Evolutionary conservation across 2,329 filamentous ascomycete species (phyloP), one percentile per base, ranked within the genome.

Genomic region (Cytospora piceicola): DNA sequence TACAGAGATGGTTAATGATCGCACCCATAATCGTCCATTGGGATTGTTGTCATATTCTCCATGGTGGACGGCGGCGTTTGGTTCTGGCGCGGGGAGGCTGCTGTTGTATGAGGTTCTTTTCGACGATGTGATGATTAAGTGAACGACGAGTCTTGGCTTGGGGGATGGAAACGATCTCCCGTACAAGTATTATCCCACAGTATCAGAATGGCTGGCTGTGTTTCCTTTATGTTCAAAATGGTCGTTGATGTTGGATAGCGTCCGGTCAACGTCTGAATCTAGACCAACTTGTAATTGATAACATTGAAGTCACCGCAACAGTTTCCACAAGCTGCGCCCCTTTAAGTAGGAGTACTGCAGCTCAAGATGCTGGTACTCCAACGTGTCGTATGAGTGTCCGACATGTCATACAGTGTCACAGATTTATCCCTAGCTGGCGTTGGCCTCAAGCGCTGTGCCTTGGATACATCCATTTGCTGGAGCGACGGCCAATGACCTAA

Each of bases 41-140:
- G 27, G 4, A 32, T 49, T 34, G 6, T 53, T 27, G 42, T 24
- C 42, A 34, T 49, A 49, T 24, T 42, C 14, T 34, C 20, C 12
- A 30, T 30, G 14, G 24, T 24, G 30, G 39, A 51, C 15, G 36
- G 24, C 30, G 66, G 66, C 54, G 58, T 56, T 58, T 29, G 27
- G 42, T 12, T 49, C 36, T 27, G 30, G 61, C 53, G 61, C 9
- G n/a, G 11, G 36, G 14, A 22, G 39, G 52, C 2, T 34, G 22
- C 36, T 39, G 42, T 4, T 60, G 58, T 60, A 36, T 51, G 34
- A 17, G 17, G 20, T 27, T 56, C 12, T 29, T 27, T 46, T 36
- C 58, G 30, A 67, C 57, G 65, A 67, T 63, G 36, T 67, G 52
- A 67, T 55, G 65, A 67, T 36, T 56, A 64, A 27, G 60, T n/a